These are phyloP conservation scores for Cladosporium sp. DNA, from an alignment of 2,329 filamentous ascomycete species.

Conservation along the genomic window DNA sequence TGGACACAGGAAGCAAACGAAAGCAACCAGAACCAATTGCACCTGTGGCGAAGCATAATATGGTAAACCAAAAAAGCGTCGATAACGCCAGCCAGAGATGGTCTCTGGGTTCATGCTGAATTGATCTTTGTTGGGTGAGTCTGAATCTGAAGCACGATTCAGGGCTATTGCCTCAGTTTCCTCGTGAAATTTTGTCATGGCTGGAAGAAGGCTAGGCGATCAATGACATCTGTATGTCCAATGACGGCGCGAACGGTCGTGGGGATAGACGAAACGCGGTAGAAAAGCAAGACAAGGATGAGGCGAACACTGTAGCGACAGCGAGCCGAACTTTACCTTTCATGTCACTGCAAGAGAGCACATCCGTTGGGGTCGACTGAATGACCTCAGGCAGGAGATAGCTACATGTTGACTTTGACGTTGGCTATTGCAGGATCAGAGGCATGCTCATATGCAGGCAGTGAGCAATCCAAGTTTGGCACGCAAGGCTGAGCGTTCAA, in stretches of 20 bases:
- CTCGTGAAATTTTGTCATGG: slow-evolving; percentile 17
- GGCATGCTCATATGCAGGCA: background rate
- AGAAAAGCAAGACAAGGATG: background rate
- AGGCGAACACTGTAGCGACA: background rate
- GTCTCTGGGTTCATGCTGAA: background rate
- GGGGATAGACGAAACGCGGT: background rate
- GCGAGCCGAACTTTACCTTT: background rate
- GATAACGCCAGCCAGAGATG: slow-evolving; percentile 54
- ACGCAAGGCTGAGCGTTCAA: background rate
- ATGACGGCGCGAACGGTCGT: background rate
- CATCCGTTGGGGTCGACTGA: background rate
- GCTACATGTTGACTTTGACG: background rate
- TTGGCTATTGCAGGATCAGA: background rate
- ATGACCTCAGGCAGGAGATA: background rate
- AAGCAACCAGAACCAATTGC: slow-evolving; percentile 53
- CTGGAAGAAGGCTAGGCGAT: background rate
- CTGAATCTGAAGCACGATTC: slow-evolving; percentile 8
- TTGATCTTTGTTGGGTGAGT: background rate
- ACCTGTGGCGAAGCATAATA: slow-evolving; percentile 54
- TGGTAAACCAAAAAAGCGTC: slow-evolving; percentile 46
- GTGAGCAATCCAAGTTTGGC: background rate
- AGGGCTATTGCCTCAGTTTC: slow-evolving; percentile 12
- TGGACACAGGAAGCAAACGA: slow-evolving; percentile 57
- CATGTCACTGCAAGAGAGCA: background rate
- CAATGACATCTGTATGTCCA: background rate